Evolutionary conservation across 495 filamentous ascomycete genomes (phyloP).

Genomic region (Xylaria bambusicola): DNA sequence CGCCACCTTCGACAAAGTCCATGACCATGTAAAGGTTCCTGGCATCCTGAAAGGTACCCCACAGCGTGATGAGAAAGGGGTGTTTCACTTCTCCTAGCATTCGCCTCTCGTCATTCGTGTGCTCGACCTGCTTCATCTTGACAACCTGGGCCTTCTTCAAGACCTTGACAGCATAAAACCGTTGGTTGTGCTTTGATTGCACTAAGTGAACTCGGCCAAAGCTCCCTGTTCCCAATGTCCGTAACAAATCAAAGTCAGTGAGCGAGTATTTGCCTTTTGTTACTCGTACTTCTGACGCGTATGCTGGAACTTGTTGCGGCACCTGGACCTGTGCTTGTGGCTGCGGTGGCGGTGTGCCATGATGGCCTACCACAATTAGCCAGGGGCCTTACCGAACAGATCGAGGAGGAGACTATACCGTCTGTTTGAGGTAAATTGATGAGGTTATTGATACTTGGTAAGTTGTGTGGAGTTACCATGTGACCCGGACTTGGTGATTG

Average conservation of each 20-base stretch:
- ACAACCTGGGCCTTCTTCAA: conserved; percentile 98
- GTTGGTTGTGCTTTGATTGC: conserved; percentile 93
- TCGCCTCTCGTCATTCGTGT: conserved; percentile 94
- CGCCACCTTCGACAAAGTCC: conserved; percentile 99
- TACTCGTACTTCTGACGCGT: conserved; percentile 51
- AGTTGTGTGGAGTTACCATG: conserved; percentile 53
- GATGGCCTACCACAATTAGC: conserved; percentile 25
- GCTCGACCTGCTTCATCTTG: conserved; percentile 99
- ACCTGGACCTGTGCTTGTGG: conserved; percentile 21
- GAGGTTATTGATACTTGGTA: conserved; percentile 69
- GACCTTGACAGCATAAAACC: conserved; percentile 97
- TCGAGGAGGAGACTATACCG: conserved; percentile 33
- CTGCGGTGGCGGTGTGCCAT: conserved; percentile 43
- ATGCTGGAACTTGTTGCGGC: conserved; percentile 25
- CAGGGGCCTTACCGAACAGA: conserved; percentile 33
- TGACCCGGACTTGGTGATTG: conserved; percentile 28
- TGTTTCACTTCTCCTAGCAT: conserved; percentile 96
- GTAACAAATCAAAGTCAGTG: conserved; percentile 79
- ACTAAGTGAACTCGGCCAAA: conserved; percentile 96
- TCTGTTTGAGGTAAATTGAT: conserved; percentile 64
- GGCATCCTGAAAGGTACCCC: conserved; percentile 96
- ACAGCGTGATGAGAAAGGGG: conserved; percentile 94
- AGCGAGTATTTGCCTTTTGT: conserved; percentile 99
- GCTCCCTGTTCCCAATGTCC: conserved; percentile 93
- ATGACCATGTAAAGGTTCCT: conserved; percentile 99